These are phyloP conservation scores for Parachlorella kessleri DNA, from an alignment of 139 green algal genomes.

Conservation along the genomic window DNA sequence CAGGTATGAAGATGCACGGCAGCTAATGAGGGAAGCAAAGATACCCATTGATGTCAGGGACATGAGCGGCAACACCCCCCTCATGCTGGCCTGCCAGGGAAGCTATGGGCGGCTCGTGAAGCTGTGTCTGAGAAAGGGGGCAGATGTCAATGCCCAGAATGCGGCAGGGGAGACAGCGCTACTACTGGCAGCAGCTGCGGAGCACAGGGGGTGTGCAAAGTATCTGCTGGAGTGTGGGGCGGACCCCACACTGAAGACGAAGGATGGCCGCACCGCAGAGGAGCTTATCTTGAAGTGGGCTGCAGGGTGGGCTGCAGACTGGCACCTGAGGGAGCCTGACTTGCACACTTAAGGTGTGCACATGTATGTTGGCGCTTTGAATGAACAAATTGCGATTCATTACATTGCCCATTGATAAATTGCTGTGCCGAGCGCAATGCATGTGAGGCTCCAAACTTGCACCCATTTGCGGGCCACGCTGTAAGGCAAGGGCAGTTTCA, in stretches of 20 bases:
- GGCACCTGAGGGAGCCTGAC: too few species aligned
- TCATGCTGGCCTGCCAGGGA: constrained; percentile 35
- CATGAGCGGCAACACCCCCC: constrained; percentile 22
- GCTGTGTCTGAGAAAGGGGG: constrained; percentile 34
- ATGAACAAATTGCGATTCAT: too few species aligned
- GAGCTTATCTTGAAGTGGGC: not conserved
- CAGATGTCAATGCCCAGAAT: constrained; percentile 20
- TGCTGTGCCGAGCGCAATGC: too few species aligned
- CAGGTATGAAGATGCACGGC: constrained; percentile 27
- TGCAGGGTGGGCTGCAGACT: not conserved
- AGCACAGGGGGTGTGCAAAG: not conserved
- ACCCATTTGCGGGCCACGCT: too few species aligned
- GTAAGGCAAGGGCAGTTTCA: too few species aligned
- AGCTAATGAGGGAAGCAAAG: not conserved
- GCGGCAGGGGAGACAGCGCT: constrained; percentile 25
- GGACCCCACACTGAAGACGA: not conserved
- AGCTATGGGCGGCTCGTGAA: constrained; percentile 31
- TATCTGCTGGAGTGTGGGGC: constrained; percentile 10
- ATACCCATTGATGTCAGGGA: constrained; percentile 1
- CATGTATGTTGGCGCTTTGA: too few species aligned
- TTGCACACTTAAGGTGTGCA: too few species aligned
- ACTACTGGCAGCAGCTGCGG: constrained; percentile 2
- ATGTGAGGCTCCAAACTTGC: too few species aligned
- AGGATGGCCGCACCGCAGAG: not conserved
- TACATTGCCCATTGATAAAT: too few species aligned